A percentile compares a stretch with the other conserved stretches of the same genome.
These are phyloP conservation scores for Musa balbisiana DNA, from an alignment of 202 grass and related monocot genomes.

Conservation along the genomic window DNA sequence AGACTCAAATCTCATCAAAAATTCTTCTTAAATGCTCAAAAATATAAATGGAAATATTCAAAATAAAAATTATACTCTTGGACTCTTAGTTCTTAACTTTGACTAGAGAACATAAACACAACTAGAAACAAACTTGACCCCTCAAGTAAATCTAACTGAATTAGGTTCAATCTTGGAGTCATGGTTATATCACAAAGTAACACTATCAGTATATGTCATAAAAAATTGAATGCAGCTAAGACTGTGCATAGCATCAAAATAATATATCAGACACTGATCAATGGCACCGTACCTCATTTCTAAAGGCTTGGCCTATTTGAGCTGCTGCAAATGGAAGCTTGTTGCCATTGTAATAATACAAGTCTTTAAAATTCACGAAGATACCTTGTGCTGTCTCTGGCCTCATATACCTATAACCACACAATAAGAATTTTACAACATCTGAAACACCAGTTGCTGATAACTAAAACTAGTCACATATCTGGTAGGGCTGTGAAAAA, in stretches of 20 bases:
- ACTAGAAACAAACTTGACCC: no score
- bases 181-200: neutral
- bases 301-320: slow-evolving; percentile 66
- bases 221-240: neutral
- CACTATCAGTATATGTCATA: neutral
- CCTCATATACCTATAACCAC: slow-evolving; percentile 64
- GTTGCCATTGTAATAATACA: slow-evolving; percentile 75
- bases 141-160: no score
- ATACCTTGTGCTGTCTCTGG: slow-evolving; percentile 79
- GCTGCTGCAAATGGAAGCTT: slow-evolving; percentile 69
- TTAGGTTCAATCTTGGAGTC: no score
- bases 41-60: no score
- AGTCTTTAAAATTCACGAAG: slow-evolving; percentile 87
- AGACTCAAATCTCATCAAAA: no score
- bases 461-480: neutral
- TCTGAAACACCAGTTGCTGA: neutral
- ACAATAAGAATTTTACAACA: neutral
- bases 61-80: no score
- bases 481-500: neutral
- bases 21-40: no score
- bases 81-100: no score
- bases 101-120: no score
- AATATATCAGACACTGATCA: neutral
- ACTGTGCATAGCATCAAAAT: neutral
- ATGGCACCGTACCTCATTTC: slow-evolving; percentile 48